A percentile compares a stretch with the other conserved stretches of the same genome.
phyloP scores from a whole-genome alignment of 495 filamentous ascomycete genomes.

The Aspergillus bridgeri region DNA sequence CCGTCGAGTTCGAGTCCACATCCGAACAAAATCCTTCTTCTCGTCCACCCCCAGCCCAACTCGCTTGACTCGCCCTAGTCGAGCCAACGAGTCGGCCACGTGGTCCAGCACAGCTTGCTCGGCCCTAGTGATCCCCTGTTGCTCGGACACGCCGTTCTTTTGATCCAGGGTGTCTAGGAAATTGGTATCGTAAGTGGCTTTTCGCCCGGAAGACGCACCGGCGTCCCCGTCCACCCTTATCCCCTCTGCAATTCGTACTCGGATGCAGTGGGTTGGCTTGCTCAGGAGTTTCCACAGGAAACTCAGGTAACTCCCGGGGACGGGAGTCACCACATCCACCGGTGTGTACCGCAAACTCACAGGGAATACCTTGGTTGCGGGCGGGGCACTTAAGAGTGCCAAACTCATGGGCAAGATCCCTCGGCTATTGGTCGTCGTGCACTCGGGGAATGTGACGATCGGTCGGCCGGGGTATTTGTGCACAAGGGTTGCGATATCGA shows the following conservation, averaged over 20 bases:
- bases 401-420: slow-evolving; percentile 84
- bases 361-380: slow-evolving; percentile 74
- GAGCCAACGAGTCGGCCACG: slow-evolving; percentile 81
- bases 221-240: slow-evolving; percentile 52
- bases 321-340: slow-evolving; percentile 83
- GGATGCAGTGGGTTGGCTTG: slow-evolving; percentile 80
- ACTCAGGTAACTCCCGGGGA: slow-evolving; percentile 62
- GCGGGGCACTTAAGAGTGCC: slow-evolving; percentile 61
- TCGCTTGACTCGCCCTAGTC: slow-evolving; percentile 85
- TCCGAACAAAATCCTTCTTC: slow-evolving; percentile 71
- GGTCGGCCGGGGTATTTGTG: slow-evolving; percentile 65
- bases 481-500: slow-evolving; percentile 59
- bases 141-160: slow-evolving; percentile 27
- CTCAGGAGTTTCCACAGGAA: slow-evolving; percentile 88
- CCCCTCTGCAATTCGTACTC: slow-evolving; percentile 80
- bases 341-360: slow-evolving; percentile 85
- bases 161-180: slow-evolving; percentile 45
- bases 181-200: slow-evolving; percentile 45
- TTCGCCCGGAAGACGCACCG: slow-evolving; percentile 12
- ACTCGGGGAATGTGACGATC: slow-evolving; percentile 86
- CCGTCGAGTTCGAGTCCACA: slow-evolving; percentile 51
- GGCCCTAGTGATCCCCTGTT: slow-evolving; percentile 36
- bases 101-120: slow-evolving; percentile 66
- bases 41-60: slow-evolving; percentile 79
- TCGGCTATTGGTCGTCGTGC: slow-evolving; percentile 88